Percentiles rank a stretch among this genome's conserved stretches.
These are phyloP conservation scores for Alternaria tenuissima DNA, from an alignment of 2,329 filamentous ascomycete genomes.

Conservation along the genomic window DNA sequence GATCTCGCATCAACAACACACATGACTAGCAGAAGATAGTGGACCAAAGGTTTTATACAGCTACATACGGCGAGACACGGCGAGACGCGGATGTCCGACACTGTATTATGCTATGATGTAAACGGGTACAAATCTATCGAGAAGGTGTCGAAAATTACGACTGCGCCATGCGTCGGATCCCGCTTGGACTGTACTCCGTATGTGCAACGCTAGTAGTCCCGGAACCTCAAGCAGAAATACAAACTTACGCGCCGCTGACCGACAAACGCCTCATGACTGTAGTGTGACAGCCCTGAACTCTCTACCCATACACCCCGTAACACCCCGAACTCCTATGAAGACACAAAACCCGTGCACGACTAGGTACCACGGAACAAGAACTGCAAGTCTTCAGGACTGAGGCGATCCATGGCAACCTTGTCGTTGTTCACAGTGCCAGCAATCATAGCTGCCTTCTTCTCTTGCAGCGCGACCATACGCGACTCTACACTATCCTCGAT, in stretches of 20 bases:
- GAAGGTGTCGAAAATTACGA: background rate
- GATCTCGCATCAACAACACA: background rate
- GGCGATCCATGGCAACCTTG: conserved; percentile 86
- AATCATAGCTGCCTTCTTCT: conserved; percentile 99
- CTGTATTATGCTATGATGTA: background rate
- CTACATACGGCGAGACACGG: background rate
- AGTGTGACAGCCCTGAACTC: background rate
- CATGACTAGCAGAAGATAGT: background rate
- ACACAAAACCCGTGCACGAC: background rate
- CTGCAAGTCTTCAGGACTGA: conserved; percentile 91
- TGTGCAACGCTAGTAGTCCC: background rate
- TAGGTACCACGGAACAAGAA: conserved; percentile 87
- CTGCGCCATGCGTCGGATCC: background rate
- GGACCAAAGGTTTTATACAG: background rate
- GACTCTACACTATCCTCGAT: conserved; percentile 98
- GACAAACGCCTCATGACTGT: conserved; percentile 9
- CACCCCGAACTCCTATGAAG: background rate
- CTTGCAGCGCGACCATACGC: conserved; percentile 92
- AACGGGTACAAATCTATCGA: background rate
- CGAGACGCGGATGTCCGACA: background rate
- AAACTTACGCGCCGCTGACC: background rate
- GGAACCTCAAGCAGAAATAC: background rate
- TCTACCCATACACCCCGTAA: background rate
- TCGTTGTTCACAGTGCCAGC: conserved; percentile 96
- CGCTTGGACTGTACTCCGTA: background rate